Conservation (phyloP, 2,329 filamentous ascomycete species). For the Neofusicoccum sp. region DNA sequence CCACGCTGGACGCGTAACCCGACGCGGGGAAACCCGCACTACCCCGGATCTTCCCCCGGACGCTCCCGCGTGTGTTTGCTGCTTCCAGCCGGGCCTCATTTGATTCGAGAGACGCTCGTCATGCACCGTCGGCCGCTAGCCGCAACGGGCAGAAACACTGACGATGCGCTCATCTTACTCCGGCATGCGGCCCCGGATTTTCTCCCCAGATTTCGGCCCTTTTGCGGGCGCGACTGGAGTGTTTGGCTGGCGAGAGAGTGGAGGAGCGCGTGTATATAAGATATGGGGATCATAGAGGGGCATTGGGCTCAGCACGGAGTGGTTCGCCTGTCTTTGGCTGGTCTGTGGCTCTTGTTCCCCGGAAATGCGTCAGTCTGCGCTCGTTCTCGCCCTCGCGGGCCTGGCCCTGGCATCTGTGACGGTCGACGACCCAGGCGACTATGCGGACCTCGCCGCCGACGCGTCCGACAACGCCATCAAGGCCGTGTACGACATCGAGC, state of each 20-base stretch:
- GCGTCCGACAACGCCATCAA: conserved; percentile 9
- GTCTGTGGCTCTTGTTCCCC: background rate
- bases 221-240: background rate
- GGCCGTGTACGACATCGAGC: conserved; percentile 10
- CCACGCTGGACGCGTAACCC: conserved; percentile 6
- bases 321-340: background rate
- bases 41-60: conserved; percentile 11
- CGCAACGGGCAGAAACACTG: background rate
- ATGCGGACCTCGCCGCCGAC: background rate
- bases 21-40: background rate
- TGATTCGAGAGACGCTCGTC: too few relatives aligned
- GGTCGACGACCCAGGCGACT: background rate
- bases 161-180: background rate
- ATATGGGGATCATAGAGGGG: background rate
- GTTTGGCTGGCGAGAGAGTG: background rate
- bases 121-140: background rate
- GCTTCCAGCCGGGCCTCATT: background rate
- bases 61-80: background rate
- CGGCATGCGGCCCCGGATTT: background rate
- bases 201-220: background rate
- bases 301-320: background rate
- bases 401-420: background rate
- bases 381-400: background rate
- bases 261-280: background rate
- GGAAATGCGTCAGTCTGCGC: background rate